Base-by-base conservation (phyloP, 169 alveolate genomes). In the Plasmodium sp. region DNA sequence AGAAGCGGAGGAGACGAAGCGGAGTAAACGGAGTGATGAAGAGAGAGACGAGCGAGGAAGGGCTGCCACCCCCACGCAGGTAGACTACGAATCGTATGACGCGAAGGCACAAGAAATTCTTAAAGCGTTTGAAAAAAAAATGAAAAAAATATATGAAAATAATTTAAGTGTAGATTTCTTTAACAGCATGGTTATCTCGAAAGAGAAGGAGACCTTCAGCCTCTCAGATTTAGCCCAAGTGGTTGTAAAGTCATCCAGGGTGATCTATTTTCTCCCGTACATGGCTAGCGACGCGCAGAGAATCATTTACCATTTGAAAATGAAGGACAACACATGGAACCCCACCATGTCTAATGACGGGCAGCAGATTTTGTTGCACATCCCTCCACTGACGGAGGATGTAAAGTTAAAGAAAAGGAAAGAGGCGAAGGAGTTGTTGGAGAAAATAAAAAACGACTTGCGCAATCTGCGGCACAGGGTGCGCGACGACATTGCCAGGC, bases 371-470 rank as follows among this genome's bases (percentile, higher is more conserved):
- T 45, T 81, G 3, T 67, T 90, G 41, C 84, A 81, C n/a, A 81
- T 90, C 12, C 92, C 90, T n/a, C 84, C 94, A 51, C 74, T 90
- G 54, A 80, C 94, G 9, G 74, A 90, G 51, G 94, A 90, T 9
- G 48, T 80, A 6, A 90, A 90, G 51, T 67, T 81, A 48, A 90
- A 90, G 74, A 90, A 90, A 45, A 90, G 83, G 48, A 90, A 90
- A 71, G 94, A 90, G 71, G 94, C 94, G 31, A 90, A 90, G 43
- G 94, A 90, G 48, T 39, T 90, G 18, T 90, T 90, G 54, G 94
- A 90, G 27, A 90, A 90, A 51, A 72, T 80, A 5, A 90, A 90
- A 90, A 56, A 41, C 43, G 94, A 90, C 83, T 16, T 90, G 22
- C 82, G 94, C 48, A 90, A 67, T 90, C 9, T 90, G n/a, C 54